Evolutionary conservation across 192 early-diverging fungal species (phyloP), one percentile per base, ranked within the genome.

Genomic region (Coemansia sp.): DNA sequence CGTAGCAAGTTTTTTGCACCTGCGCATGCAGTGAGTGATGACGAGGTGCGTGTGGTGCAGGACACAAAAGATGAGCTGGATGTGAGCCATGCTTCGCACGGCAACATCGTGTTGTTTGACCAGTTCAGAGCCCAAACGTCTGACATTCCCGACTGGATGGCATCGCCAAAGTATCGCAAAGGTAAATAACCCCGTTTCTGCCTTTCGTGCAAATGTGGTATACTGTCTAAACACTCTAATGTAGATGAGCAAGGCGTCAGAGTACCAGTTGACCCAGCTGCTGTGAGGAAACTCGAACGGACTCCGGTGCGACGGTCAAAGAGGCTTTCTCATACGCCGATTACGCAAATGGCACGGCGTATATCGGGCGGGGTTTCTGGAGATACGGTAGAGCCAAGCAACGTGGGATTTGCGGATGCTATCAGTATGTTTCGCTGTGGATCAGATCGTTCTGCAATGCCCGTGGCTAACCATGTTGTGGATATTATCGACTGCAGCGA

Each of bases 401-500:
- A 19, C 2, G n/a, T 14, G 37, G 32, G 6, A 11, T 41, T 58
- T 37, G 14, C 14, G 12, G 37, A 41, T 19, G 15, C 56, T n/a
- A 35, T 50, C 8, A 10, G 43, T 27, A 56, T 57, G 53, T 57
- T 23, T n/a, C 53, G 29, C 17, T 65, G 63, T 4, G 39, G 22
- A 2, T 23, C 63, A 24, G n/a, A 11, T 17, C 39, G 22, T 21
- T 10, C 23, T 1, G 4, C 6, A 14, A 53, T 38, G 3, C n/a
- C 27, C 21, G 49, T 45, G 12, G 17, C 25, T 15, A 23, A 24
- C 19, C 51, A 10, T 32, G 9, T 65, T 22, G 68, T 68, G 9
- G 76, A 79, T 45, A 81, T 81, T 43, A 60, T 81, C 5, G 78
- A 81, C 38, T 64, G 45, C 66, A 72, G 71, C 53, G 77, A 64